Base-by-base conservation (phyloP, 2,329 filamentous ascomycete genomes). In the Colletotrichum sp. region DNA sequence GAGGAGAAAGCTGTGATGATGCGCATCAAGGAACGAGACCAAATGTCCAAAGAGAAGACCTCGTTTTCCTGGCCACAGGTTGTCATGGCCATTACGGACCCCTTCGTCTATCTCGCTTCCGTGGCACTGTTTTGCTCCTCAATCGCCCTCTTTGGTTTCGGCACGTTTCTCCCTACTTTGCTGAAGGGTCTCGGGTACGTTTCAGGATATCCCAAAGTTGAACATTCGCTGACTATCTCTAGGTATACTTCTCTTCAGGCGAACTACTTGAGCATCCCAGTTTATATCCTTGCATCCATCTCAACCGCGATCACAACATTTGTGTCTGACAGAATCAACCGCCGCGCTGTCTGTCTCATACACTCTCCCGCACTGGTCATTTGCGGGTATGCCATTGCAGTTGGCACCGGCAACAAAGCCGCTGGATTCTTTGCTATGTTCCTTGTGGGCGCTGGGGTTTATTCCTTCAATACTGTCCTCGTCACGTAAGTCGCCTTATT, bases 401-500 rank as follows among this genome's bases (percentile, higher is more conserved):
- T 84, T 3, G 81, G 79, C 6, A 81, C 83, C 1, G 34, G 79
- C 18, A 81, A 81, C 55, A 71, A 71, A 18, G 74, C 74, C 14
- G 83, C 80, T 7, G 83, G 83, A 10, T 85, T 83, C 77, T 79
- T 80, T 48, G 84, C 73, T 39, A 82, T 81, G 83, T 85, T 85
- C 71, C 60, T 84, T 7, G 78, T 78, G 0, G 77, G 64, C 30
- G 28, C 28, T 10, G 72, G 72, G 16, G 43, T 52, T 13, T 52
- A 52, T 4, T 52, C 43, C 6, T 52, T 52, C n/a, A 52, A 52
- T 0, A 52, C 43, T 24, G 43, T 52, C n/a, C 43, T 52, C n/a
- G 43, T 52, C 10, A 52, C 43, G 43, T 52, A 13, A 52, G 43
- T 21, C 43, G 2, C 12, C n/a, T 21, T 52, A 1, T 24, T 24